Percentiles rank a stretch among this genome's conserved stretches.
Evolutionary conservation across 2,329 filamentous ascomycete species (phyloP).

Genomic region (Trichoderma asperellum): DNA sequence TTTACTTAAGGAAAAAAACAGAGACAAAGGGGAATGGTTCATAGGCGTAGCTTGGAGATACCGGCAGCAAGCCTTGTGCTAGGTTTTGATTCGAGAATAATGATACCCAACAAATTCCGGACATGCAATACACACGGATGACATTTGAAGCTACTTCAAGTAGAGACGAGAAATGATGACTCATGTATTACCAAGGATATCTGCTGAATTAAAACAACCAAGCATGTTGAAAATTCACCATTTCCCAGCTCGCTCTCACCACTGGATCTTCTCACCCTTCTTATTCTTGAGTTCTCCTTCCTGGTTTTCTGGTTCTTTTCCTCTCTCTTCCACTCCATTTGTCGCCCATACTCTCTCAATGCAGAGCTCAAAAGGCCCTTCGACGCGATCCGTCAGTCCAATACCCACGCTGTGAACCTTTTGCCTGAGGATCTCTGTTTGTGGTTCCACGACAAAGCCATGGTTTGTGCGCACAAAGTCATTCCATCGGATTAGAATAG

Average conservation of each 20-base stretch:
- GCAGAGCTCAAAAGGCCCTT: constrained; percentile 84
- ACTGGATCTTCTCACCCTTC: constrained; percentile 45
- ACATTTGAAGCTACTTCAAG: not conserved
- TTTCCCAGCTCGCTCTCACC: constrained; percentile 35
- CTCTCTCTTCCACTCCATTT: constrained; percentile 53
- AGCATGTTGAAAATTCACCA: not conserved
- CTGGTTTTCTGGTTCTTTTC: constrained; percentile 31
- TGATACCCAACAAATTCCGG: constrained; percentile 1
- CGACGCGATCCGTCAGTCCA: constrained; percentile 84
- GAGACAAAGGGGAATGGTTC: not conserved
- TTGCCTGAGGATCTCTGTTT: constrained; percentile 84
- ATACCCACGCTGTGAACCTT: constrained; percentile 86
- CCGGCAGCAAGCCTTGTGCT: not conserved
- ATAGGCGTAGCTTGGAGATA: not conserved
- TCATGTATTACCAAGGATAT: not conserved
- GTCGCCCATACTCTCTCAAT: constrained; percentile 91
- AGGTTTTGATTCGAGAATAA: constrained; percentile 2
- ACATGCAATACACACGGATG: not conserved
- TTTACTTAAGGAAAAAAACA: not conserved
- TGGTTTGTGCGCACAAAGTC: constrained; percentile 96
- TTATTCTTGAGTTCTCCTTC: constrained; percentile 43
- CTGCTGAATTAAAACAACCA: not conserved
- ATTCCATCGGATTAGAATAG: constrained; percentile 84
- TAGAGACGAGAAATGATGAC: not conserved
- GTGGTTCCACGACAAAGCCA: constrained; percentile 88